Conservation (phyloP, 2,329 filamentous ascomycete species). For the Aureobasidium subglaciale region DNA sequence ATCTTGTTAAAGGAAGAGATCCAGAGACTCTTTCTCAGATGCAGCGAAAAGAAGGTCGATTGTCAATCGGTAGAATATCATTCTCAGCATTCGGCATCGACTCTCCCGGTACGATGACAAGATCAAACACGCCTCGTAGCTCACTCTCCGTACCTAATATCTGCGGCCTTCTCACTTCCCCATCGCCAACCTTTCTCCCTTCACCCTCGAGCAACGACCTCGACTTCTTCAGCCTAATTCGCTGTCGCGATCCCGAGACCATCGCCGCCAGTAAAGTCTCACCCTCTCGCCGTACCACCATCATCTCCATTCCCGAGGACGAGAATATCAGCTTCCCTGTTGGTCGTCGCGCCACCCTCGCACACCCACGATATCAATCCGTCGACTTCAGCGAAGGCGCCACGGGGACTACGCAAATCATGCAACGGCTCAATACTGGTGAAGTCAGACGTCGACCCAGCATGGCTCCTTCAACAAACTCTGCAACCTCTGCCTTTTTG, state of each 20-base stretch:
- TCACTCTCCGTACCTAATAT: not conserved
- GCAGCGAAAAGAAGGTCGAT: not conserved
- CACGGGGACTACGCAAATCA: not conserved
- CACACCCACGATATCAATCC: not conserved
- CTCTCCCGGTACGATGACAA: not conserved
- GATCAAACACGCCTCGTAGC: not conserved
- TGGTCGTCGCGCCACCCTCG: not conserved
- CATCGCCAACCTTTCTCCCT: not conserved
- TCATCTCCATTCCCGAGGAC: constrained; percentile 3
- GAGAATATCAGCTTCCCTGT: not conserved
- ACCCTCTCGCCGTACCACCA: not conserved
- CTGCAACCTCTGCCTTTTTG: constrained; percentile 1
- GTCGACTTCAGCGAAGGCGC: not conserved
- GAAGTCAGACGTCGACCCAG: constrained; percentile 1
- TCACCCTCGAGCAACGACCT: not conserved
- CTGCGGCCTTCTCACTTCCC: not conserved
- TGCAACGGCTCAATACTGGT: not conserved
- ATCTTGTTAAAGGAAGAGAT: not conserved
- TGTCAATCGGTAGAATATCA: not conserved
- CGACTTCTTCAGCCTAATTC: constrained; percentile 7
- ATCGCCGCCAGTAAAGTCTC: not conserved
- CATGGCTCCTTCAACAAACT: constrained; percentile 4
- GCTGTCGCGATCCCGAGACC: not conserved
- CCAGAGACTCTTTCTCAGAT: not conserved
- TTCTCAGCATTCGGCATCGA: not conserved